Percentiles rank a stretch among this genome's conserved stretches.
These are phyloP conservation scores for Testicularia cyperi DNA, from an alignment of 1,284 basidiomycete genomes.

Conservation along the genomic window DNA sequence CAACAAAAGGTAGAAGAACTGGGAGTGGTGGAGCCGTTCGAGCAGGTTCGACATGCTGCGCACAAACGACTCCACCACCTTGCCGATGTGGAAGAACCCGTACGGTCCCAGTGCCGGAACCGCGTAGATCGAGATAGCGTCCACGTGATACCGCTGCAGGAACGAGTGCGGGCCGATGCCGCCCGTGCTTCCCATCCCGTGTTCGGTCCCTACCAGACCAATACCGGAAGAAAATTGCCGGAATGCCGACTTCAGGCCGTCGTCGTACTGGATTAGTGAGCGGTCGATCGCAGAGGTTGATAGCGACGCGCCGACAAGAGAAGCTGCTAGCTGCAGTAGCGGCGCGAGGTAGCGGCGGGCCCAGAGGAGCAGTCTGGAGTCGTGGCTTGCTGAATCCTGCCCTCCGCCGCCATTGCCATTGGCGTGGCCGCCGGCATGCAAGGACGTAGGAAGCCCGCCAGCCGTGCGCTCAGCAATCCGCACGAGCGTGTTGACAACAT, in stretches of 20 bases:
- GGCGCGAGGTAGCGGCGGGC: no score
- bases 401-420: no score
- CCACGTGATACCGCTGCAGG: conserved; percentile 77
- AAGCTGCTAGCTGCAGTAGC: no score
- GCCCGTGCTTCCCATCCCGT: no score
- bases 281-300: no score
- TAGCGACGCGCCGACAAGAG: no score
- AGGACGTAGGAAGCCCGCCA: conserved; percentile 57
- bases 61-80: conserved; percentile 44
- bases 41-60: conserved; percentile 55
- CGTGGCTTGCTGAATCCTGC: no score
- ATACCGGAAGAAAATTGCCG: conserved; percentile 14
- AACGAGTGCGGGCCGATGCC: conserved; percentile 44
- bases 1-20: conserved; percentile 57
- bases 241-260: conserved; percentile 9
- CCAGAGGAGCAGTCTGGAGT: no score
- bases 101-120: conserved; percentile 86
- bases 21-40: conserved; percentile 59
- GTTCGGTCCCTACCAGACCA: no score
- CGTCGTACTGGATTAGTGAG: conserved; percentile 19
- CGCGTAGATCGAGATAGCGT: conserved; percentile 86
- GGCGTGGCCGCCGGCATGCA: no score
- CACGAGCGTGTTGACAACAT: conserved; percentile 81
- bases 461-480: conserved; percentile 72
- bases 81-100: conserved; percentile 88